These are phyloP conservation scores for Rubus idaeus DNA, from an alignment of 306 rosid genomes.

Conservation along the genomic window DNA sequence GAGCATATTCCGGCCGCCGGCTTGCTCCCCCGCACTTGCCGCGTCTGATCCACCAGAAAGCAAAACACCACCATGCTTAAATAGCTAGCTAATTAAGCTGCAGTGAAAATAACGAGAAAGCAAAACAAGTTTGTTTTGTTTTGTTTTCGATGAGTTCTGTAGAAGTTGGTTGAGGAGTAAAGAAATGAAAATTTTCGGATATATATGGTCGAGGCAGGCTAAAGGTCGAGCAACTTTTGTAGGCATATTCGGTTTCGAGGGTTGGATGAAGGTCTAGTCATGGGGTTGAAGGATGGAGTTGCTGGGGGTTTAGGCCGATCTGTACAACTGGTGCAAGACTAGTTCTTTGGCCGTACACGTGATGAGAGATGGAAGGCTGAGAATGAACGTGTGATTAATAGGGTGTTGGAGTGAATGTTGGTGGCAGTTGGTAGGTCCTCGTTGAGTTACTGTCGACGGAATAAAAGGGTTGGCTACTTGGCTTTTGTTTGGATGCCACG, in stretches of 20 bases:
- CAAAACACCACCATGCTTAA: constrained; percentile 69
- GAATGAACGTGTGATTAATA: constrained; percentile 7
- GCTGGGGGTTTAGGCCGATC: constrained; percentile 11
- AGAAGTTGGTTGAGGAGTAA: background rate
- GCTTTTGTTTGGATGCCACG: background rate
- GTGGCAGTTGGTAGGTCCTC: constrained; percentile 32
- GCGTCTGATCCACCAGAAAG: constrained; percentile 75
- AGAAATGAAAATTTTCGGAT: background rate
- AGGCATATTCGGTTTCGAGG: background rate
- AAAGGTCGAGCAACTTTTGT: constrained; percentile 20
- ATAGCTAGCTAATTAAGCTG: background rate
- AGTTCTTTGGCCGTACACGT: constrained; percentile 23
- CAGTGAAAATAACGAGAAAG: background rate
- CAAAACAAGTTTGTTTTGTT: too few relatives aligned
- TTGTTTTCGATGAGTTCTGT: too few relatives aligned
- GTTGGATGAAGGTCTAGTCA: background rate
- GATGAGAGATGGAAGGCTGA: constrained; percentile 4
- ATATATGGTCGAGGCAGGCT: constrained; percentile 1
- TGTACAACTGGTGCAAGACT: background rate
- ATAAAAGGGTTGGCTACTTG: background rate
- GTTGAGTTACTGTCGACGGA: background rate
- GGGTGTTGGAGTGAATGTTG: constrained; percentile 3
- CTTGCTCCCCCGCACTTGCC: constrained; percentile 65
- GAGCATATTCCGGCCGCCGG: constrained; percentile 87
- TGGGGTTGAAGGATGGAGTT: background rate